phyloP scores from a whole-genome alignment of 768 basidiomycete species.

The Collybiopsis luxurians region DNA sequence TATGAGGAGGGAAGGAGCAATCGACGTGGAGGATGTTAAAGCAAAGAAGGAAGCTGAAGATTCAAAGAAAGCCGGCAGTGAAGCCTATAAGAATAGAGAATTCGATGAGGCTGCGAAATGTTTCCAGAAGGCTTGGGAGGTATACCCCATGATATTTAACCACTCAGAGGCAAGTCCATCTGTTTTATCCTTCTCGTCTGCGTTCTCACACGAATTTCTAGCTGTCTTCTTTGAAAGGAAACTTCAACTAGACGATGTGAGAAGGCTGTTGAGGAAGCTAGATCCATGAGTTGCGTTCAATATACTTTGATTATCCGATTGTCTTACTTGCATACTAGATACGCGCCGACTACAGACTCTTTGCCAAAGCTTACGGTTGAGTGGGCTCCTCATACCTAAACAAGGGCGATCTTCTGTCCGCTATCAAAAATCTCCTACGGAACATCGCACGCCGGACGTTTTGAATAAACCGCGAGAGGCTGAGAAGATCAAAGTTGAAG shows the following conservation, averaged over 20 bases:
- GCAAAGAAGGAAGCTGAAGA: constrained; percentile 78
- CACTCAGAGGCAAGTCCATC: constrained; percentile 63
- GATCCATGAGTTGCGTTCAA: constrained; percentile 45
- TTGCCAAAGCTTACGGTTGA: constrained; percentile 93
- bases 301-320: neutral
- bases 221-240: constrained; percentile 92
- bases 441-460: constrained; percentile 93
- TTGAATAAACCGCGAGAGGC: constrained; percentile 85
- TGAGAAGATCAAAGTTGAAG: constrained; percentile 77
- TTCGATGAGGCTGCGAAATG: constrained; percentile 73
- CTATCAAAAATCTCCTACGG: constrained; percentile 92
- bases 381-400: constrained; percentile 82
- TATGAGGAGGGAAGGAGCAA: constrained; percentile 64
- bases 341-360: constrained; percentile 90
- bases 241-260: constrained; percentile 91
- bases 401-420: constrained; percentile 70
- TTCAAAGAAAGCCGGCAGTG: constrained; percentile 75
- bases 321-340: constrained; percentile 38
- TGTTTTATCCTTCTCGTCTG: neutral
- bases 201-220: constrained; percentile 22
- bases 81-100: constrained; percentile 82
- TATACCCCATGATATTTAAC: constrained; percentile 90
- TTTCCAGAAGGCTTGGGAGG: constrained; percentile 89
- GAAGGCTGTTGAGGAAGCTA: constrained; percentile 95
- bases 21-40: constrained; percentile 67